These are phyloP conservation scores for Tolypocladium cylindrosporum DNA, from an alignment of 2,329 filamentous ascomycete genomes.

Conservation along the genomic window DNA sequence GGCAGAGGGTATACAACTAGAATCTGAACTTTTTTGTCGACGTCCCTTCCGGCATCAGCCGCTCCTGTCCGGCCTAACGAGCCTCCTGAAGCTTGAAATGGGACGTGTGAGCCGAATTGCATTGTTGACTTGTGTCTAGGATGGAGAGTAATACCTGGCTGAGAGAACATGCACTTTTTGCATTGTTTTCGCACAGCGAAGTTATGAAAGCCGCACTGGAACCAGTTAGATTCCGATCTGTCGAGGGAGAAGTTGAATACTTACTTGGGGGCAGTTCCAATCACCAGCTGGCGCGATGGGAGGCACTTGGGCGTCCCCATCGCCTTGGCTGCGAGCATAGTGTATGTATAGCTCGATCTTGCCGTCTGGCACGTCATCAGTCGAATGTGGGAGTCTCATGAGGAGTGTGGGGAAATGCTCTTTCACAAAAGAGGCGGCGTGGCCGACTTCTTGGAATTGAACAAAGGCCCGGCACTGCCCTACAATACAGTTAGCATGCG, in stretches of 20 bases:
- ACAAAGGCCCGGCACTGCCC: constrained; percentile 31
- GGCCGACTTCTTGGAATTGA: constrained; percentile 27
- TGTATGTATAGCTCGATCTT: constrained; percentile 28
- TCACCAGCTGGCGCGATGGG: constrained; percentile 11
- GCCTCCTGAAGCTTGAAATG: constrained; percentile 14
- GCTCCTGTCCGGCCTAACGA: constrained; percentile 33
- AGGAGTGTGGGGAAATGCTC: constrained; percentile 29
- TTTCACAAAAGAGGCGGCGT: constrained; percentile 31
- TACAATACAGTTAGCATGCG: constrained; percentile 12
- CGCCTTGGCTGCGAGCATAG: constrained; percentile 28
- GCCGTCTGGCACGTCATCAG: constrained; percentile 28
- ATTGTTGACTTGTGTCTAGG: neutral
- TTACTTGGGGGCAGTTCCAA: constrained; percentile 25
- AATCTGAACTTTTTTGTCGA: constrained; percentile 59
- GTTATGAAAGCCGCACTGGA: constrained; percentile 29
- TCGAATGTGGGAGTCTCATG: constrained; percentile 23
- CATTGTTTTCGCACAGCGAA: constrained; percentile 26
- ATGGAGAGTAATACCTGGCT: constrained; percentile 13
- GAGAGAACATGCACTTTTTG: constrained; percentile 25
- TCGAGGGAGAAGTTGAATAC: constrained; percentile 1
- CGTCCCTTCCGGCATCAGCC: constrained; percentile 38
- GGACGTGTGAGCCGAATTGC: neutral
- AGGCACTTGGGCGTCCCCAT: constrained; percentile 16
- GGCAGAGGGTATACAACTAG: constrained; percentile 65
- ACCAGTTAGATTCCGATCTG: constrained; percentile 7